These are phyloP conservation scores for Suillus decipiens DNA, from an alignment of 768 basidiomycete species.

Conservation along the genomic window DNA sequence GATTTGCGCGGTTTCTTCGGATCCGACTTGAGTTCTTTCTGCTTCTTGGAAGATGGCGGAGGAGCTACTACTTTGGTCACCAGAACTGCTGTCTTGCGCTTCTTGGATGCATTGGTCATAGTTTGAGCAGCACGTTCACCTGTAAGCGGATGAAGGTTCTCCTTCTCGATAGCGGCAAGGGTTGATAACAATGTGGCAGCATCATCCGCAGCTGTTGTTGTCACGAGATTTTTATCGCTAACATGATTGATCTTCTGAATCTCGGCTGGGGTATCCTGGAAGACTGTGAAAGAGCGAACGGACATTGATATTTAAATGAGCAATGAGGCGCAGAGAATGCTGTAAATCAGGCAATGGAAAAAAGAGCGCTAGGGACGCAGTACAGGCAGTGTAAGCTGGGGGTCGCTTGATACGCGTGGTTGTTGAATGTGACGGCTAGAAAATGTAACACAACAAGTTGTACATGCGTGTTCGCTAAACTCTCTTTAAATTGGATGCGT, in stretches of 20 bases:
- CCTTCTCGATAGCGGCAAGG: slow-evolving; percentile 60
- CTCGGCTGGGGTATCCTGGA: slow-evolving; percentile 54
- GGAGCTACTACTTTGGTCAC: slow-evolving; percentile 45
- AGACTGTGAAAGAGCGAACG: slow-evolving; percentile 61
- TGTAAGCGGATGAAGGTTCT: slow-evolving; percentile 76
- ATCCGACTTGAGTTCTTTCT: slow-evolving; percentile 46
- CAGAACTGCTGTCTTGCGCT: slow-evolving; percentile 64
- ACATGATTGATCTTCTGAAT: slow-evolving; percentile 32
- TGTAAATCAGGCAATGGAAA: slow-evolving; percentile 3
- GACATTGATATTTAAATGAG: slow-evolving; percentile 43
- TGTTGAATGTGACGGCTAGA: slow-evolving; percentile 33
- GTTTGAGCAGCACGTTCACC: slow-evolving; percentile 56
- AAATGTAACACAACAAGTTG: slow-evolving; percentile 21
- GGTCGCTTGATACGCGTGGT: slow-evolving; percentile 19
- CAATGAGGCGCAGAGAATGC: slow-evolving; percentile 14
- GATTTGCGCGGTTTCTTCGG: slow-evolving; percentile 61
- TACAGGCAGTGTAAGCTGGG: slow-evolving; percentile 12
- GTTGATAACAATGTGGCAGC: slow-evolving; percentile 38
- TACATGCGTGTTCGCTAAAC: slow-evolving; percentile 25
- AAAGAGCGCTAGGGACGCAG: slow-evolving; percentile 10
- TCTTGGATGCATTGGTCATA: slow-evolving; percentile 46
- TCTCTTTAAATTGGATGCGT: slow-evolving; percentile 29
- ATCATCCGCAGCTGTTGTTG: slow-evolving; percentile 23
- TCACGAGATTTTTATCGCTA: slow-evolving; percentile 24
- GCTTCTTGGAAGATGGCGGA: slow-evolving; percentile 42